phyloP scores from a whole-genome alignment of 495 filamentous ascomycete species.

The Aspergillus carlsbadensis region DNA sequence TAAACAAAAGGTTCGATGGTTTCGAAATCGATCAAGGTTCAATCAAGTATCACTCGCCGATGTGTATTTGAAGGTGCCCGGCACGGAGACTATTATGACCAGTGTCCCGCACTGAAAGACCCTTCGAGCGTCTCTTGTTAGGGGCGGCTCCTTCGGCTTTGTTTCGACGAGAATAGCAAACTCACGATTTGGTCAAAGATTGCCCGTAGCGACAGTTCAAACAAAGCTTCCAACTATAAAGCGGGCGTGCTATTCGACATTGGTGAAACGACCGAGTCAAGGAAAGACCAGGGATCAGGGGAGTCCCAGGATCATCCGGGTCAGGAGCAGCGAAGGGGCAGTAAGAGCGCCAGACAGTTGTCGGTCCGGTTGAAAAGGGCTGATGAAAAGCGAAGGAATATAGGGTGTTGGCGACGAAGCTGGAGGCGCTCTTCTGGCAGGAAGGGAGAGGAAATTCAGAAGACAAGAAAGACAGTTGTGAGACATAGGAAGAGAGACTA shows the following conservation, averaged over 20 bases:
- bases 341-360: constrained; percentile 10
- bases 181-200: neutral
- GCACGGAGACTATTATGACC: neutral
- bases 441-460: constrained; percentile 21
- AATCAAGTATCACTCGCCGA: neutral
- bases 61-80: neutral
- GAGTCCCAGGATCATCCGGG: constrained; percentile 14
- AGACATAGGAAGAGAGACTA: neutral
- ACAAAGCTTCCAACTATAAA: neutral
- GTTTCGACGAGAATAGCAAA: neutral
- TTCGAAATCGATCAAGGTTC: neutral
- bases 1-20: neutral
- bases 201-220: neutral
- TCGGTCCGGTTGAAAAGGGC: constrained; percentile 1
- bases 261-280: constrained; percentile 7
- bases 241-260: constrained; percentile 13
- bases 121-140: constrained; percentile 15
- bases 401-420: neutral
- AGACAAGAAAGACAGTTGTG: constrained; percentile 4
- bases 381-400: constrained; percentile 16
- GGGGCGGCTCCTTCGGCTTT: neutral
- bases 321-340: constrained; percentile 13
- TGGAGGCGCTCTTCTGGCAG: neutral
- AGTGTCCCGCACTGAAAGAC: constrained; percentile 11
- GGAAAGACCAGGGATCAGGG: constrained; percentile 15